A percentile compares a stretch with the other conserved stretches of the same genome.
Conservation (phyloP, 2,329 filamentous ascomycete species). For the Apiospora phragmitis region DNA sequence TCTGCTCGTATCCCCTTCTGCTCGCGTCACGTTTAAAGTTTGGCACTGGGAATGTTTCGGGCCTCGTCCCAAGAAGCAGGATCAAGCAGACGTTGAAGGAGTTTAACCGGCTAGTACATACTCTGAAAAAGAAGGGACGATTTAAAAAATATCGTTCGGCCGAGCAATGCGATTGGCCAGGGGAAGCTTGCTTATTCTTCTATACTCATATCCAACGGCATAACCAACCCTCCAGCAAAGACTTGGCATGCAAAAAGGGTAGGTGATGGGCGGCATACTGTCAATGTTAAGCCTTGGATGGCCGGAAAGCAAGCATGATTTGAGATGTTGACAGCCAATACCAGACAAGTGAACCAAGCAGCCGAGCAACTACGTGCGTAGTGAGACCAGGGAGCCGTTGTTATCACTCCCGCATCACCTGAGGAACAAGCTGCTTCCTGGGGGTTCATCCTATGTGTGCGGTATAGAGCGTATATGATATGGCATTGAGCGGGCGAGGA, state of each 20-base stretch:
- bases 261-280: neutral
- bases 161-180: neutral
- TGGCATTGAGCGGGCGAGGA: neutral
- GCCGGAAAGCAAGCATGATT: neutral
- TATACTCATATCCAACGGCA: neutral
- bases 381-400: neutral
- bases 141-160: neutral
- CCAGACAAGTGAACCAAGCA: neutral
- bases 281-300: neutral
- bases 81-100: neutral
- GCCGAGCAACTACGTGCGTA: neutral
- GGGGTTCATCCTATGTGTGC: neutral
- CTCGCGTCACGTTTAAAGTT: constrained; percentile 3
- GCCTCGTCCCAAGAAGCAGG: neutral
- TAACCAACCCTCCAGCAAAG: neutral
- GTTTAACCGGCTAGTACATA: neutral
- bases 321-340: neutral
- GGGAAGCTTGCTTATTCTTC: neutral
- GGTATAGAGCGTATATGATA: neutral
- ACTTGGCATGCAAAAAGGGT: neutral
- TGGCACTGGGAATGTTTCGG: constrained; percentile 1
- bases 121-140: neutral
- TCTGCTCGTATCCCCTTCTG: neutral
- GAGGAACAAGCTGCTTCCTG: neutral
- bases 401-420: neutral